Percentiles rank a stretch among this genome's conserved stretches.
Conservation (phyloP, 169 alveolate species). For the Toxoplasma gondii region DNA sequence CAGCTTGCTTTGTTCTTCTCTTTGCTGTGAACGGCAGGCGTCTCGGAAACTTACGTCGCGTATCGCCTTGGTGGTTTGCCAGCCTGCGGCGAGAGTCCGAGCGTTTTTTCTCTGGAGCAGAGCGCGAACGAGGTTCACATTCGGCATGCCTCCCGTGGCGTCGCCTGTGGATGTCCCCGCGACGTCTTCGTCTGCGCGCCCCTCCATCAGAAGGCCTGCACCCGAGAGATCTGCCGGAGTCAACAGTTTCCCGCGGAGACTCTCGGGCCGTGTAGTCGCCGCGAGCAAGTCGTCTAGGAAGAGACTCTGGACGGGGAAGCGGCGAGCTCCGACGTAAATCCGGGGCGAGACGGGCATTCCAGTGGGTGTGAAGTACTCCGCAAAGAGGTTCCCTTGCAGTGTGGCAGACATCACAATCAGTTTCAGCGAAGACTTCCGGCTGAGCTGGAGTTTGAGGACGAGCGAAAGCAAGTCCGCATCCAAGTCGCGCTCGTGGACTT, state of each 20-base stretch:
- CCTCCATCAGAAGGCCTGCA: constrained; percentile 21
- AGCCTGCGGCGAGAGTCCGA: not conserved
- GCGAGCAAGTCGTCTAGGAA: constrained; percentile 50
- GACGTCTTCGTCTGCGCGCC: constrained; percentile 4
- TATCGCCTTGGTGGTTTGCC: not conserved
- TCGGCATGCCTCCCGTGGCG: not conserved
- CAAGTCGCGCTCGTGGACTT: constrained; percentile 75
- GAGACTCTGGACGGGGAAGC: constrained; percentile 63
- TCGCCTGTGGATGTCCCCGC: not conserved
- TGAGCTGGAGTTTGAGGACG: constrained; percentile 75
- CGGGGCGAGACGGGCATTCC: constrained; percentile 1
- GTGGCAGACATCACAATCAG: constrained; percentile 78
- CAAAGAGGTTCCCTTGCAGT: constrained; percentile 59
- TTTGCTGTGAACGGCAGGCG: too few species aligned
- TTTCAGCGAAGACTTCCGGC: constrained; percentile 17
- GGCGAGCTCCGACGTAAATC: constrained; percentile 67
- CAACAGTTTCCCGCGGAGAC: not conserved
- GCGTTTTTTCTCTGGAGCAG: not conserved
- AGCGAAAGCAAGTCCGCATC: constrained; percentile 73
- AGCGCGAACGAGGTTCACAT: constrained; percentile 10
- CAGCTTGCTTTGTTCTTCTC: too few species aligned
- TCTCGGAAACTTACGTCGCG: not conserved
- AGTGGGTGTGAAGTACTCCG: constrained; percentile 41
- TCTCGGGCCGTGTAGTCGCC: not conserved
- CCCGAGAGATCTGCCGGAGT: constrained; percentile 31